Base-by-base conservation (phyloP, 768 basidiomycete genomes). In the Suillus alpinus region DNA sequence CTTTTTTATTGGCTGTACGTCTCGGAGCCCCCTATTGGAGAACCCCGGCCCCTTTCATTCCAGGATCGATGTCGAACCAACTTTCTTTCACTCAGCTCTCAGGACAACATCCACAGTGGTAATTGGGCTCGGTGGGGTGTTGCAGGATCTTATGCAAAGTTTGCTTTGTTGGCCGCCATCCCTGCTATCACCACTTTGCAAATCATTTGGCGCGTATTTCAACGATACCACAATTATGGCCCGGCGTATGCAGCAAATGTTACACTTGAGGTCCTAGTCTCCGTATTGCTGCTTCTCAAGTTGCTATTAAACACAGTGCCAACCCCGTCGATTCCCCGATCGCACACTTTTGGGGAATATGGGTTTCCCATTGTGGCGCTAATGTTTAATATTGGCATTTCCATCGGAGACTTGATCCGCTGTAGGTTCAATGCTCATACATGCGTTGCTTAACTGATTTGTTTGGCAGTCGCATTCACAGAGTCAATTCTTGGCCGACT, bases 1-100 rank as follows among this genome's bases (percentile, higher is more conserved):
- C 67, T 91, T 16, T 91, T 86, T 67, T 85, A 85, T 63, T 92
- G 91, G 91, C 74, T 73, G 41, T 83, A 86, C 61, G 85, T 87
- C 44, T 80, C 83, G 16, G 78, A 78, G 60, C 79, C 85, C 53
- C 86, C 88, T n/a, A 71, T 70, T 37, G 78, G 73, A 61, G 59
- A 82, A 59, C 67, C 62, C 18, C 69, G 59, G 20, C 64, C 65
- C 29, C 56, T 56, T 50, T 60, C 62, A 20, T 47, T 60, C 26
- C 51, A 63, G 1, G 43, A 60, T 39, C 37, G 57, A 53, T 57
- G 40, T 26, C 26, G 26, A 47, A 20, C 59, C 57, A 68, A 60
- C 31, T 67, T 68, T 58, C 58, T 67, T 34, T 20, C 37, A 26
- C 52, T 71, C 6, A 59, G 66, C 40, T 51, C 63, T 51, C 65